Conservation (phyloP, 2,329 filamentous ascomycete genomes). For the Ascosphaera aggregata region DNA sequence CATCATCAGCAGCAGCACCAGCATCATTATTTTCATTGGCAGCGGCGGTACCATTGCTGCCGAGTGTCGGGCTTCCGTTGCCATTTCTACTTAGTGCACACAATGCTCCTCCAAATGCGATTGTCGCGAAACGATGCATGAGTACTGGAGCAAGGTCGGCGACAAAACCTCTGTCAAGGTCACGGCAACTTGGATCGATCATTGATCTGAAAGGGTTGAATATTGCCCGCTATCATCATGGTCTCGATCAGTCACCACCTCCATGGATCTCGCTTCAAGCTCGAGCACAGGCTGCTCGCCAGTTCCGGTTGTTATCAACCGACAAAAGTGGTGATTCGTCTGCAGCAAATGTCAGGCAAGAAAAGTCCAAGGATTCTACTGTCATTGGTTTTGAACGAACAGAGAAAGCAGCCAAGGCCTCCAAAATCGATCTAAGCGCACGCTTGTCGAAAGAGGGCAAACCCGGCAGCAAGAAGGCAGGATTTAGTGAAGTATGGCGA, state of each 20-base stretch:
- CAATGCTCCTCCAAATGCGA: neutral
- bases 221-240: neutral
- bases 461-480: constrained; percentile 27
- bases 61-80: neutral
- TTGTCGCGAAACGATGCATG: neutral
- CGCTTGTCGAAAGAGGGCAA: constrained; percentile 62
- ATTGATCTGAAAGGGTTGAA: neutral
- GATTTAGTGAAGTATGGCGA: constrained; percentile 57
- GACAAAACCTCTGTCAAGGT: neutral
- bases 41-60: constrained; percentile 1
- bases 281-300: neutral
- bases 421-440: constrained; percentile 73
- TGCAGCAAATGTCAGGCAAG: constrained; percentile 15
- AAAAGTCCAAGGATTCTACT: constrained; percentile 20
- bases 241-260: neutral
- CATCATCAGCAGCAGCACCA: constrained; percentile 3
- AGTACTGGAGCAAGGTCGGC: neutral
- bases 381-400: constrained; percentile 44
- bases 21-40: constrained; percentile 9
- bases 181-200: neutral
- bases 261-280: neutral
- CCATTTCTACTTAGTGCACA: neutral
- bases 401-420: constrained; percentile 66
- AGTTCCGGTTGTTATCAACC: neutral
- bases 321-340: no score